A percentile compares a stretch with the other conserved stretches of the same genome.
Evolutionary conservation across 1,139 yeast genomes (phyloP).

Genomic region (Lodderomyces orthopsilosis): DNA sequence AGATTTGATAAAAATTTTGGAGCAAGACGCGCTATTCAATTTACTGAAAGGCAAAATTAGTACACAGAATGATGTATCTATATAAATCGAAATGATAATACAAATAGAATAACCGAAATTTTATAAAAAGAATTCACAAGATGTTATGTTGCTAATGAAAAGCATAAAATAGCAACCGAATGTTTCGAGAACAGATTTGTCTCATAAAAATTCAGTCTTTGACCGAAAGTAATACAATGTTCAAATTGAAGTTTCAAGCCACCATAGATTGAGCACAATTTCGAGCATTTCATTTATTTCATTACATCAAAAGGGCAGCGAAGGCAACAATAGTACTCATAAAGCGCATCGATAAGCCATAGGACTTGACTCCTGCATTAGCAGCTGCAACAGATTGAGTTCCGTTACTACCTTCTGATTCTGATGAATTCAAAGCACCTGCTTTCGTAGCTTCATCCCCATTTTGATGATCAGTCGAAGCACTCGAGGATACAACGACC

Average conservation of each 20-base stretch:
- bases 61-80: background rate
- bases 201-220: background rate
- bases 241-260: no score
- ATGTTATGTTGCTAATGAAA: background rate
- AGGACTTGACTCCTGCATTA: background rate
- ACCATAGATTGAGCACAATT: no score
- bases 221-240: background rate
- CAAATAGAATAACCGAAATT: background rate
- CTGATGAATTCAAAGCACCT: background rate
- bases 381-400: conserved; percentile 4
- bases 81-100: background rate
- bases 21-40: no score
- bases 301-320: background rate
- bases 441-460: background rate
- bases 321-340: conserved; percentile 1
- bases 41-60: background rate
- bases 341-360: conserved; percentile 1
- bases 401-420: background rate
- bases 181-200: no score
- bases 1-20: background rate
- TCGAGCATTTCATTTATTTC: no score
- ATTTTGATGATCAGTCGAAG: background rate
- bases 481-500: background rate
- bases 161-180: background rate
- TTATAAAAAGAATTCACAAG: background rate